Evolutionary conservation across 495 filamentous ascomycete species (phyloP).

Genomic region (Annulohypoxylon maeteangense): DNA sequence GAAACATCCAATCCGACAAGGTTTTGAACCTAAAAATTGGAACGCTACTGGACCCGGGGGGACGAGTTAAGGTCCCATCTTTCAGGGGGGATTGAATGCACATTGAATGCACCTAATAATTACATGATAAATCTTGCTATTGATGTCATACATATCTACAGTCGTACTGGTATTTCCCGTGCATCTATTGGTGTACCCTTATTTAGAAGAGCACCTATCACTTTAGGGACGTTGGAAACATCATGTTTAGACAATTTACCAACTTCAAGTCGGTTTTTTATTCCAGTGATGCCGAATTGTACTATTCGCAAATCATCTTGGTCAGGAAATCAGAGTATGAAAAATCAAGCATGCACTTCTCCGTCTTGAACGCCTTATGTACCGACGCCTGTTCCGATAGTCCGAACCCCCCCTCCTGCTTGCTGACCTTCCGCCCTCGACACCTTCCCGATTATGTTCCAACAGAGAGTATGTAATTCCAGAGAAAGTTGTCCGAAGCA

Average conservation of each 20-base stretch:
- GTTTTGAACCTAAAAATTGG: slow-evolving; percentile 27
- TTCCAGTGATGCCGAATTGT: slow-evolving; percentile 5
- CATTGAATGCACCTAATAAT: too few relatives aligned
- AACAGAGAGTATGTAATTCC: slow-evolving; percentile 38
- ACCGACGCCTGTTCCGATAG: slow-evolving; percentile 41
- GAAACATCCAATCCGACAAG: slow-evolving; percentile 32
- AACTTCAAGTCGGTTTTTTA: slow-evolving; percentile 31
- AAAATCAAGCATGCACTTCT: slow-evolving; percentile 21
- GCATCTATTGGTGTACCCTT: not conserved
- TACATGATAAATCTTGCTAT: slow-evolving; percentile 22
- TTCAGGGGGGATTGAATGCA: slow-evolving; percentile 31
- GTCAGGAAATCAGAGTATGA: slow-evolving; percentile 19
- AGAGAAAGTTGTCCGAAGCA: slow-evolving; percentile 14
- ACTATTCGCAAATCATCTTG: not conserved
- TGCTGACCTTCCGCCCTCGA: slow-evolving; percentile 32
- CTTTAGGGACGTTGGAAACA: not conserved
- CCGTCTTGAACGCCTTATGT: slow-evolving; percentile 39
- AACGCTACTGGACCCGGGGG: not conserved
- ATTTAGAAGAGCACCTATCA: not conserved
- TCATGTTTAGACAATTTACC: slow-evolving; percentile 12
- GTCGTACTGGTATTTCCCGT: not conserved
- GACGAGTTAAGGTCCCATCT: not conserved
- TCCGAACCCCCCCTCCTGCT: slow-evolving; percentile 22
- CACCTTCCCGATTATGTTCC: slow-evolving; percentile 44
- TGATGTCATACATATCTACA: slow-evolving; percentile 8